Base-by-base conservation (phyloP, 495 filamentous ascomycete genomes). In the Echria macrotheca region DNA sequence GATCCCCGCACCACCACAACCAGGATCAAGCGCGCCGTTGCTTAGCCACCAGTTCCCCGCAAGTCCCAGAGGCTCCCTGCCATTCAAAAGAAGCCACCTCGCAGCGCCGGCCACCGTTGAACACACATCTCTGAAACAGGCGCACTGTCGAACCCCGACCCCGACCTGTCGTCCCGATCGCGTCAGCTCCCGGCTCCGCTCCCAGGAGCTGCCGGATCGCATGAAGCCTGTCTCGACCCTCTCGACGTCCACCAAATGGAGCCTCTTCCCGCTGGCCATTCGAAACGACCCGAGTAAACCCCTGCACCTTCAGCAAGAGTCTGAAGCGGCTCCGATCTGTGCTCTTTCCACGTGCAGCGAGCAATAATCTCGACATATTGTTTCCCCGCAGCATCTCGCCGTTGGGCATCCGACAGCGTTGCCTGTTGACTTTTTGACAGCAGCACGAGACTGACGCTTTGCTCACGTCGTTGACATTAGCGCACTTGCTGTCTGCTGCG, bases 171-270 rank as follows among this genome's bases (percentile, higher is more conserved):
- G 5, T 9, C 32, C n/a, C n/a, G n/a, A n/a, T n/a, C n/a, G n/a
- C n/a, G n/a, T n/a, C n/a, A n/a, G n/a, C n/a, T n/a, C n/a, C n/a
- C n/a, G n/a, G n/a, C n/a, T n/a, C n/a, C n/a, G n/a, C n/a, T n/a
- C n/a, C n/a, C n/a, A n/a, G n/a, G n/a, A n/a, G n/a, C 12, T 32
- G 40, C 44, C 41, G 28, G 47, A 42, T 42, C 53, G 53, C 53
- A 55, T 55, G 53, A 55, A 55, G 46, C 53, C 36, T 41, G 47
- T 44, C 48, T 47, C 53, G 53, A 48, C 47, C 48, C 23, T 25
- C 22, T 14, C 23, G 29, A 35, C 40, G 23, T 14, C 47, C 46
- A 50, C 48, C 52, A 32, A 43, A 50, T 55, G 52, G 47, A 25
- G 47, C 33, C 35, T 11, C 24, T 18, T 26, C 19, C 14, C 15